Base-by-base conservation (phyloP, 208 protist genomes). In the Leishmania mexicana region DNA sequence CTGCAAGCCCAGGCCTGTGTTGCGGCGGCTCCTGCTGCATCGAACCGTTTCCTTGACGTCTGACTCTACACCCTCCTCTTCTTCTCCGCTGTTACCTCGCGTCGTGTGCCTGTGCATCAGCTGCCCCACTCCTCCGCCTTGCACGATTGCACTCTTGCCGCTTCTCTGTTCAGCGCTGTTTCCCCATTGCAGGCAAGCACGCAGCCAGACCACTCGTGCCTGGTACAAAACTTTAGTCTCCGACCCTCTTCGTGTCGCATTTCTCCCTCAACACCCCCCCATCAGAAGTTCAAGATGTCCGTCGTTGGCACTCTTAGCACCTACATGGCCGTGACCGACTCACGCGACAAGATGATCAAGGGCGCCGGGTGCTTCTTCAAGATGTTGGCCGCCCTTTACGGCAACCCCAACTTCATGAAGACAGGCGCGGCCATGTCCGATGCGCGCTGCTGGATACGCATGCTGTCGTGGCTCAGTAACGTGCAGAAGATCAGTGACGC, bases 321-420 rank as follows among this genome's bases (percentile, higher is more conserved):
- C 47, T 95, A 85, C 85, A 75, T 97, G 51, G 81, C 87, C 47
- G 83, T 84, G 51, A 90, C 84, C n/a, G 92, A 96, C 80, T 87
- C 91, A 24, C 88, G 83, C 38, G 93, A 97, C 70, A 97, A 97
- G 86, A 81, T 96, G 47, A 82, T 96, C 70, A 96, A 96, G 78
- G 93, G 90, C 42, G 85, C 84, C 40, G 92, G 92, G 4, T 89
- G 91, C 72, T 87, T 94, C 76, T 92, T 92, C 81, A 95, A 95
- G 84, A 73, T 96, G 67, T n/a, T 92, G 45, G 89, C 79, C 51
- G 77, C 83, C 40, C 54, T 84, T 6, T 81, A 85, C 49, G 76
- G 79, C n/a, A 87, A 90, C 65, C 51, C 82, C 38, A 83, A 89
- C 58, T 89, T 87, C 78, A 28, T 90, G 31, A 89, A 96, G 72